These are phyloP conservation scores for Lasiosphaeris hirsuta DNA, from an alignment of 495 filamentous ascomycete genomes.

Conservation along the genomic window DNA sequence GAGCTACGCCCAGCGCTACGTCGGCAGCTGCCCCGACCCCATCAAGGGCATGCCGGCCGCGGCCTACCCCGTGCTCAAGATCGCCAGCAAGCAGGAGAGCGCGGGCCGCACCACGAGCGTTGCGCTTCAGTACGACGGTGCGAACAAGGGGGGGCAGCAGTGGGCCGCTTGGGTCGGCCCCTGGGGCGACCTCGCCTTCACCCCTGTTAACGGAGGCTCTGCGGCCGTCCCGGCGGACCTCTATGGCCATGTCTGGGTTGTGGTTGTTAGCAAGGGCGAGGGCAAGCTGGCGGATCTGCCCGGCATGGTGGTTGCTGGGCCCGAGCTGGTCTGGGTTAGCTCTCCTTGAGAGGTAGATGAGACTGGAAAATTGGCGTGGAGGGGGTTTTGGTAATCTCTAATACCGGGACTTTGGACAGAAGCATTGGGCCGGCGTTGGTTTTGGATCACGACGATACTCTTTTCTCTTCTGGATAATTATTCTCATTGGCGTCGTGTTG, in stretches of 20 bases:
- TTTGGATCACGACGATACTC: no score
- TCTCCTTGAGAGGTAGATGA: no score
- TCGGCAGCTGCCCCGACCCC: conserved; percentile 21
- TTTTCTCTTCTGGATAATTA: no score
- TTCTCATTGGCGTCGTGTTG: no score
- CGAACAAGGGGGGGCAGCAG: conserved; percentile 7
- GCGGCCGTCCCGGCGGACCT: conserved; percentile 27
- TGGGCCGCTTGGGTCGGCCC: conserved; percentile 37
- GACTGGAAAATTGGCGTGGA: no score
- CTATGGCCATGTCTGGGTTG: conserved; percentile 39
- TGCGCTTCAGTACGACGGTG: conserved; percentile 21
- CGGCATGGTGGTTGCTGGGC: conserved; percentile 33
- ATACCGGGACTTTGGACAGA: no score
- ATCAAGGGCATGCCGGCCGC: conserved; percentile 4
- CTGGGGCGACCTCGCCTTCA: conserved; percentile 37
- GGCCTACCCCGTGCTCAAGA: conserved; percentile 21
- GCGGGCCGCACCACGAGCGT: conserved; percentile 18
- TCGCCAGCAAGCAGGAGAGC: conserved; percentile 11
- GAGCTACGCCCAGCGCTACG: conserved; percentile 33
- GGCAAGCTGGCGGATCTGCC: conserved; percentile 22
- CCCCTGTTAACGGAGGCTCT: conserved; percentile 19
- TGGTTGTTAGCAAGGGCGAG: conserved; percentile 25
- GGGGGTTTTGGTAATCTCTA: no score
- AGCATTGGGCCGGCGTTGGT: no score
- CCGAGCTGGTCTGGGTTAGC: conserved; percentile 35